Base-by-base conservation (phyloP, 2,329 filamentous ascomycete genomes). In the Grosmannia serpens region DNA sequence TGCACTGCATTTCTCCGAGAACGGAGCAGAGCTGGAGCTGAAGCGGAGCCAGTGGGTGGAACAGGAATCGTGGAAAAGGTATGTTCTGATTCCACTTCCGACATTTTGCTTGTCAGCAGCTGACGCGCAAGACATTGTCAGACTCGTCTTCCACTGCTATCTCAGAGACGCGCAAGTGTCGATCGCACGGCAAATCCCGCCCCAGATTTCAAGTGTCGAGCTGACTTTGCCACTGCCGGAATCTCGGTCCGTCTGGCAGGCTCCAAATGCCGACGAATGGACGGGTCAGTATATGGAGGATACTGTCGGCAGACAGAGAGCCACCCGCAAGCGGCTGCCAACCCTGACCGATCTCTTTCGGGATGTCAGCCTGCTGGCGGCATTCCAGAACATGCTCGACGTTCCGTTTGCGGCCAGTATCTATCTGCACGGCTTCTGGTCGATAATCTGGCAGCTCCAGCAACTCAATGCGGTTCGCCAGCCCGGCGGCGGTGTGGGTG, bases 41-140 rank as follows among this genome's bases (percentile, higher is more conserved):
- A 88, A 88, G 64, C 89, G 86, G 86, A 75, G 71, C 58, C 70
- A 71, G 27, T 89, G 86, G 86, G 76, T 81, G 17, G 75, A 81
- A 53, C 74, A 80, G 60, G 86, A 89, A 65, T 83, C 81, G 3
- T 87, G 82, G 72, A 87, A 88, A 67, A 78, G 85, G 72, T 80
- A 62, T 26, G 10, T 35, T 6, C 20, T 27, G 1, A 1, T 27
- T 10, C 20, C 20, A n/a, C 47, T 17, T 50, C 24, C 24, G 5
- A 50, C 8, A 31, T 22, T 35, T 10, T 17, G 24, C 20, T 5
- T 50, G 20, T 8, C 49, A 20, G 1, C 6, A 31, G 24, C 53
- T 55, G 38, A 55, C 53, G 15, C 17, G 20, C 26, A 9, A 44
- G 22, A 20, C 26, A 29, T 27, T 13, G 52, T 50, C 54, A 80